Evolutionary conservation across 148 eudicot species (phyloP), one percentile per base, ranked within the genome.

Genomic region (Vaccinium darrowii): DNA sequence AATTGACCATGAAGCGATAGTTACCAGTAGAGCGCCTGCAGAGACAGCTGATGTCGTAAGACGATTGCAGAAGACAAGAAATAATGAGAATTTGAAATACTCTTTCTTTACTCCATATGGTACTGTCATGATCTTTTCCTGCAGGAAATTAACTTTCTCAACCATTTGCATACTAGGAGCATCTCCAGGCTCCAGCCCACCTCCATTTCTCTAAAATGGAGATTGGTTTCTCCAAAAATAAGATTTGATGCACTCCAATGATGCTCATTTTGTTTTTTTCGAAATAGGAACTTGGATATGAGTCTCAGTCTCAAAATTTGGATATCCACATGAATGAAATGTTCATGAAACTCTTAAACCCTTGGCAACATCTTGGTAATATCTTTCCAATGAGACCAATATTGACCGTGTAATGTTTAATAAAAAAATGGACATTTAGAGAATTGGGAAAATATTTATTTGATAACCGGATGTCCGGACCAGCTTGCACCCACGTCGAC

Each of bases 121-220:
- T 84, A 97, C 92, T 91, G 96, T 94, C 99, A 94, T 97, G 83
- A 97, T 91, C 92, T 97, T 97, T 85, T 97, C 99, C 99, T 97
- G 94, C 88, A 93, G 33, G 79, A 43, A 56, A 62, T 67, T 74
- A 87, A 79, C 16, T 76, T 77, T 36, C 57, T 71, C 39, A 84
- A 67, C 33, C 60, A 36, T 51, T 13, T 53, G 75, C 51, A 85
- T 65, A 84, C 19, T 47, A n/a, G 79, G 72, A 84, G 27, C 63
- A 65, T 23, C 72, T n/a, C 27, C 67, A 19, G 67, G 23, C 25
- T n/a, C 67, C 67, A 19, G 67, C 67, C 67, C 67, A 60, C n/a
- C 67, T 63, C 69, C 69, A 63, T 63, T 62, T 21, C 25, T 62
- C 12, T 62, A n/a, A 62, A 21, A 62, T 15, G 60, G 60, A 36